A percentile compares a stretch with the other conserved stretches of the same genome.
Evolutionary conservation across 2,329 filamentous ascomycete genomes (phyloP).

Genomic region (Ilyonectria destructans): DNA sequence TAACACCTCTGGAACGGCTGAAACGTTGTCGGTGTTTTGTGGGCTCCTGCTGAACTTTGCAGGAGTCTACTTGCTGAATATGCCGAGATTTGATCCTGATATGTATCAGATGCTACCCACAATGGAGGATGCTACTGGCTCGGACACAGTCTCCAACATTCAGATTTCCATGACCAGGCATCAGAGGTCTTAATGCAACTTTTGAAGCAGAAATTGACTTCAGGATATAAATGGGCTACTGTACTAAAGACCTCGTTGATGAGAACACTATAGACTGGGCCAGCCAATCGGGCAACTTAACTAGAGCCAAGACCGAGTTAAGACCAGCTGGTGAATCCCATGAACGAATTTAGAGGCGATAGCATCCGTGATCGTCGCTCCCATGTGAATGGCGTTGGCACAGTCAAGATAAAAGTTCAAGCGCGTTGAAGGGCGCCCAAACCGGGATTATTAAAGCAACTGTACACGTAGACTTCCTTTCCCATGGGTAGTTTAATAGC

Average conservation of each 20-base stretch:
- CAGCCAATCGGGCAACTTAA: not conserved
- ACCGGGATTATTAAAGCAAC: not conserved
- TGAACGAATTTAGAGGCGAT: not conserved
- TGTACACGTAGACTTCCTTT: not conserved
- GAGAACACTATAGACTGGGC: not conserved
- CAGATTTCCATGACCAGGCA: not conserved
- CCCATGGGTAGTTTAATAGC: not conserved
- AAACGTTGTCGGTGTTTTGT: not conserved
- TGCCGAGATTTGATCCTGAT: slow-evolving; percentile 1
- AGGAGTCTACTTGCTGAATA: slow-evolving; percentile 3
- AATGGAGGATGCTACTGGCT: not conserved
- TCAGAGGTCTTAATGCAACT: not conserved
- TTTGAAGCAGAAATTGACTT: slow-evolving; percentile 2
- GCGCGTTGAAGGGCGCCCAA: not conserved
- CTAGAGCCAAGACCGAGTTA: not conserved
- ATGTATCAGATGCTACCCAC: not conserved
- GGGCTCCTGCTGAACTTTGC: slow-evolving; percentile 1
- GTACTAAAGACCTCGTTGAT: not conserved
- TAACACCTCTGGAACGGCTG: not conserved
- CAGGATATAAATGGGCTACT: not conserved
- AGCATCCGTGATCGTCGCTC: not conserved
- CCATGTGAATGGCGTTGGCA: not conserved
- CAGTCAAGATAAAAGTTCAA: not conserved
- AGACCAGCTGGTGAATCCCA: not conserved
- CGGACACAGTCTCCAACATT: not conserved